Percentiles rank a stretch among this genome's conserved stretches.
phyloP scores from a whole-genome alignment of 257 asterid species.

The Solanum appendiculatum region DNA sequence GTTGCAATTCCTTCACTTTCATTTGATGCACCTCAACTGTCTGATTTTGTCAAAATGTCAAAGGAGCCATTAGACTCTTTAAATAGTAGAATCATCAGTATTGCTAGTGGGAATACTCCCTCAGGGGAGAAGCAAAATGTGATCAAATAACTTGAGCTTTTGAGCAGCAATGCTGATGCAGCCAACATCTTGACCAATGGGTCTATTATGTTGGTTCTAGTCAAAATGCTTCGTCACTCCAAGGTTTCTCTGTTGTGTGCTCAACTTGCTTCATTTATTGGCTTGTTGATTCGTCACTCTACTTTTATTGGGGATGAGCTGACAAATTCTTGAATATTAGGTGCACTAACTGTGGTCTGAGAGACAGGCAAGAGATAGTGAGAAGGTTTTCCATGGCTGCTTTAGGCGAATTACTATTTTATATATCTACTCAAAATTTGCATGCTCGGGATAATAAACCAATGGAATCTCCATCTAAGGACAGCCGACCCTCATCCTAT shows the following conservation, averaged over 20 bases:
- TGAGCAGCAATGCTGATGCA: no score
- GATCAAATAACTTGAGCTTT: no score
- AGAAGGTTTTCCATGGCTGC: conserved; percentile 99
- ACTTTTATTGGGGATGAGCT: conserved; percentile 32
- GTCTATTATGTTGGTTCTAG: conserved; percentile 67
- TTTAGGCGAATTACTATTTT: conserved; percentile 82
- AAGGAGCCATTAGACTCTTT: conserved; percentile 72
- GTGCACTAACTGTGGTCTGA: conserved; percentile 33
- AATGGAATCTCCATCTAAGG: conserved; percentile 90
- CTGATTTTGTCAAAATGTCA: conserved; percentile 68
- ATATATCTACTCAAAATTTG: conserved; percentile 81
- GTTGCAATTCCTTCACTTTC: conserved; percentile 72
- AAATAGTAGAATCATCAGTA: conserved; percentile 41
- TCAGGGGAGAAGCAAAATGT: background rate
- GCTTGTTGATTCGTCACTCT: conserved; percentile 87
- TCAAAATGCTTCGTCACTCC: conserved; percentile 76
- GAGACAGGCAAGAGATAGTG: conserved; percentile 92
- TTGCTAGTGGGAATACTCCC: conserved; percentile 55
- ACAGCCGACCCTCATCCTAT: conserved; percentile 16
- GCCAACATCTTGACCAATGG: conserved; percentile 70
- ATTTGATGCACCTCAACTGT: conserved; percentile 52
- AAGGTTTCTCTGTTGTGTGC: conserved; percentile 81
- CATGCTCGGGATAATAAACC: conserved; percentile 45
- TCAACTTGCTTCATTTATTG: conserved; percentile 82
- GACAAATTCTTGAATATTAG: no score